phyloP scores from a whole-genome alignment of 78 protist genomes.

The Dictyostelium discoideum region dicty_2.7 NC_007091.3:167501-168000 shows the following conservation, averaged over 20 bases:
- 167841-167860: conserved; percentile 91
- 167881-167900: conserved; percentile 97
- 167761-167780: conserved; percentile 97
- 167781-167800: conserved; percentile 94
- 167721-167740: background rate
- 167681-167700: background rate
- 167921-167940: conserved; percentile 93
- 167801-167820: conserved; percentile 99
- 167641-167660: conserved; percentile 99
- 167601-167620: conserved; percentile 79
- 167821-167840: conserved; percentile 91
- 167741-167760: conserved; percentile 91
- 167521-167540: conserved; percentile 86
- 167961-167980: conserved; percentile 88
- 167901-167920: conserved; percentile 60
- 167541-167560: conserved; percentile 93
- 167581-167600: conserved; percentile 89
- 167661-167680: conserved; percentile 96
- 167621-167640: conserved; percentile 93
- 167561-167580: conserved; percentile 93
- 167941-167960: conserved; percentile 92
- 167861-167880: conserved; percentile 90
- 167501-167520: conserved; percentile 85
- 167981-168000: conserved; percentile 96
- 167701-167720: background rate